These are phyloP conservation scores for Cladosporium oxysporum DNA, from an alignment of 2,329 filamentous ascomycete species.

Conservation along the genomic window DNA sequence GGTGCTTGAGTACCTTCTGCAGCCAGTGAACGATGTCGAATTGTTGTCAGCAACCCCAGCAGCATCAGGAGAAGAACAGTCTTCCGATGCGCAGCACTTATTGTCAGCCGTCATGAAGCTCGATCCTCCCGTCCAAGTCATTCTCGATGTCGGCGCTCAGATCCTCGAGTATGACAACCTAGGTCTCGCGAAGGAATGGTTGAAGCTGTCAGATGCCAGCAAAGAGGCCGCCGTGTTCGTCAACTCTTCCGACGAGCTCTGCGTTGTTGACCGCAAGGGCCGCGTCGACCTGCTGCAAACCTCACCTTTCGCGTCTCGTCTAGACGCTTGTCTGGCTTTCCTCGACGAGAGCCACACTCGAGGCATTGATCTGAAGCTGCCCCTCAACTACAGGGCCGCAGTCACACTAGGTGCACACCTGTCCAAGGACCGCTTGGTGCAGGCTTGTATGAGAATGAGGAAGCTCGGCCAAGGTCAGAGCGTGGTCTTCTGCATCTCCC, in stretches of 20 bases:
- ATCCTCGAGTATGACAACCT: slow-evolving; percentile 65
- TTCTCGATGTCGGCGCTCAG: slow-evolving; percentile 71
- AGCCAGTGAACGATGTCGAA: slow-evolving; percentile 49
- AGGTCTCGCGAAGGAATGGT: slow-evolving; percentile 57
- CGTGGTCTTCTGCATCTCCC: slow-evolving; percentile 60
- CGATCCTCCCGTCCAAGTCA: slow-evolving; percentile 52
- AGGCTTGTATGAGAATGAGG: slow-evolving; percentile 74
- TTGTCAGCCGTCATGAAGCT: slow-evolving; percentile 48
- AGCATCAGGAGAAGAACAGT: not conserved
- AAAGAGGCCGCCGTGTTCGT: slow-evolving; percentile 60
- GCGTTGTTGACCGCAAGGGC: slow-evolving; percentile 54
- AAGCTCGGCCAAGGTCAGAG: slow-evolving; percentile 68
- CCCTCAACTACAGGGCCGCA: slow-evolving; percentile 59
- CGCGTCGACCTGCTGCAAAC: slow-evolving; percentile 53
- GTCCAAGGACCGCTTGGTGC: slow-evolving; percentile 68
- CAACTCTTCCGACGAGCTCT: slow-evolving; percentile 56
- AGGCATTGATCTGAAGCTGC: slow-evolving; percentile 68
- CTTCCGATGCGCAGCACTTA: slow-evolving; percentile 37
- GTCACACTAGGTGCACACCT: slow-evolving; percentile 67
- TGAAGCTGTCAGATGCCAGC: slow-evolving; percentile 37
- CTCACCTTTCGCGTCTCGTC: slow-evolving; percentile 59
- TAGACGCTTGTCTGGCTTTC: slow-evolving; percentile 65
- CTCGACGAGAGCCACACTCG: slow-evolving; percentile 71
- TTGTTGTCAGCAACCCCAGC: slow-evolving; percentile 19
- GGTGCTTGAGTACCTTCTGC: slow-evolving; percentile 62